Conservation (phyloP, 148 eudicot species). For the Oxyria digyna region DNA sequence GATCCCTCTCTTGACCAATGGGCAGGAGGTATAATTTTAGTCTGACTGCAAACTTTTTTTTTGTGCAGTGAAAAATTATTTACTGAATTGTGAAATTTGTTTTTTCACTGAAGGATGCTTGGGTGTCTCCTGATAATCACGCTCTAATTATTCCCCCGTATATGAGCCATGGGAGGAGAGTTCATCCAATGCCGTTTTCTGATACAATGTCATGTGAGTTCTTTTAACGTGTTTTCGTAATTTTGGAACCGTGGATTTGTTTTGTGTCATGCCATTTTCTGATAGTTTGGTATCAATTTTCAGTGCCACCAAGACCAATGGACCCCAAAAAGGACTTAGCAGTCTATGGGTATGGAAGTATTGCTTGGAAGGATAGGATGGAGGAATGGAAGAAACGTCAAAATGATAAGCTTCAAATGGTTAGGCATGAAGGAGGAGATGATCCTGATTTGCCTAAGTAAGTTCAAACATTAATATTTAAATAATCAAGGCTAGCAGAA, state of each 20-base stretch:
- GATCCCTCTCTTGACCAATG: constrained; percentile 63
- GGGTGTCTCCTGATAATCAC: constrained; percentile 57
- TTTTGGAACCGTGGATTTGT: neutral
- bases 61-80: neutral
- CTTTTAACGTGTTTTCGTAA: neutral
- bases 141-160: constrained; percentile 60
- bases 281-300: constrained; percentile 8
- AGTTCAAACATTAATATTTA: too few species aligned
- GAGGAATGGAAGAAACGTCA: constrained; percentile 86
- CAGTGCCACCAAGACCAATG: constrained; percentile 76
- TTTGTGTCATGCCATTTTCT: neutral
- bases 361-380: constrained; percentile 96
- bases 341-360: constrained; percentile 88
- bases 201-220: constrained; percentile 59
- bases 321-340: constrained; percentile 82
- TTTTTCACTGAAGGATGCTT: constrained; percentile 39
- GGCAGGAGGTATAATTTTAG: constrained; percentile 54
- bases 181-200: constrained; percentile 34
- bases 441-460: constrained; percentile 69
- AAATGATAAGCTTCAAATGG: constrained; percentile 58
- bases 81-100: constrained; percentile 1
- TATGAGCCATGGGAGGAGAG: constrained; percentile 37
- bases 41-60: neutral
- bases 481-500: neutral
- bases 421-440: constrained; percentile 54